These are phyloP conservation scores for Podochytrium sp. DNA, from an alignment of 192 early-diverging fungal species.

Conservation along the genomic window DNA sequence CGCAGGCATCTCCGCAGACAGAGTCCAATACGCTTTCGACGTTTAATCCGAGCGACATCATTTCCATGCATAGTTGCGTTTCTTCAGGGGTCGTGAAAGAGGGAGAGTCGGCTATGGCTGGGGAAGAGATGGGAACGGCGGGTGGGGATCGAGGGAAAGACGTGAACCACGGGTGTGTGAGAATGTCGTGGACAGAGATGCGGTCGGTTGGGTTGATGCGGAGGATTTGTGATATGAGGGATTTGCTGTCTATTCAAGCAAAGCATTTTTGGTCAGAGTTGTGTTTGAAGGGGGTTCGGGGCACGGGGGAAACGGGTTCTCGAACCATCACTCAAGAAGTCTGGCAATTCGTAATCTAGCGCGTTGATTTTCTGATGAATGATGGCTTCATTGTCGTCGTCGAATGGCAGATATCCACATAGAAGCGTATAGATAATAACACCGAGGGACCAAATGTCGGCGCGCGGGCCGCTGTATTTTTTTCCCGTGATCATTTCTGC, in stretches of 20 bases:
- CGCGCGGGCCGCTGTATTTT: slow-evolving; percentile 74
- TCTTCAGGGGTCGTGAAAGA: slow-evolving; percentile 52
- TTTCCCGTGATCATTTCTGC: slow-evolving; percentile 75
- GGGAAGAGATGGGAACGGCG: slow-evolving; percentile 25
- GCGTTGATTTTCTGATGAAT: slow-evolving; percentile 74
- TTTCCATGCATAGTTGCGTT: slow-evolving; percentile 45
- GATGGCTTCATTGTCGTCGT: slow-evolving; percentile 75
- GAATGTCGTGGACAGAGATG: slow-evolving; percentile 64
- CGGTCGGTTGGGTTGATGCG: slow-evolving; percentile 69
- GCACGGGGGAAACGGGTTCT: neutral
- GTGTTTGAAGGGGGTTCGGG: neutral
- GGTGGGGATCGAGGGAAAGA: slow-evolving; percentile 15
- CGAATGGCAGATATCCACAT: slow-evolving; percentile 53
- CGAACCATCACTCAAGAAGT: slow-evolving; percentile 60
- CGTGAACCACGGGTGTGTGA: slow-evolving; percentile 68
- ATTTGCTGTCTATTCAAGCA: slow-evolving; percentile 59
- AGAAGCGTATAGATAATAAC: slow-evolving; percentile 57
- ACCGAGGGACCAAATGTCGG: slow-evolving; percentile 61
- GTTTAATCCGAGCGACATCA: slow-evolving; percentile 64
- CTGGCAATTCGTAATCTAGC: slow-evolving; percentile 74
- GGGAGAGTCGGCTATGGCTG: slow-evolving; percentile 33
- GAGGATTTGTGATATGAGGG: slow-evolving; percentile 70
- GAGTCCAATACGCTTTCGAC: slow-evolving; percentile 53
- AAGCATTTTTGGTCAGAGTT: neutral
- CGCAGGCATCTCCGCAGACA: slow-evolving; percentile 61